Evolutionary conservation across 805 yeast genomes (phyloP).

Genomic region (Nakazawaea peltata): DNA sequence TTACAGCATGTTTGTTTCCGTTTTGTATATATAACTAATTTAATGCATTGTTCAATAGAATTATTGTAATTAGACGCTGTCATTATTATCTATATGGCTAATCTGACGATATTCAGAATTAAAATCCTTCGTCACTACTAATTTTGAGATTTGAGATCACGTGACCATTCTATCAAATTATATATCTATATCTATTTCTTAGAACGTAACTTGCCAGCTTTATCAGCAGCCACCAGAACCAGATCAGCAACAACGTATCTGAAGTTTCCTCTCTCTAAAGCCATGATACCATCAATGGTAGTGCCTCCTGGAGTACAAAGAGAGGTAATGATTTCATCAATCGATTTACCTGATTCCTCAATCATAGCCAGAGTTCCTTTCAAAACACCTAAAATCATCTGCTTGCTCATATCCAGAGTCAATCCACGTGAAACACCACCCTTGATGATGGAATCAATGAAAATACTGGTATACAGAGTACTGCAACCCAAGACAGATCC

Average conservation of each 20-base stretch:
- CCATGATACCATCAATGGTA: slow-evolving; percentile 6
- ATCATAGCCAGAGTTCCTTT: slow-evolving; percentile 6
- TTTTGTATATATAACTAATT: neutral
- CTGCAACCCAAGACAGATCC: slow-evolving; percentile 7
- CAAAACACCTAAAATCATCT: slow-evolving; percentile 6
- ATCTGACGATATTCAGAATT: too few relatives aligned
- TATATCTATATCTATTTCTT: too few relatives aligned
- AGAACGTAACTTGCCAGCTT: slow-evolving; percentile 2
- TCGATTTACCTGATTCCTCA: neutral
- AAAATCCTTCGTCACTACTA: too few relatives aligned
- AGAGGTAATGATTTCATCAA: slow-evolving; percentile 1
- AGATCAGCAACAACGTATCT: slow-evolving; percentile 3
- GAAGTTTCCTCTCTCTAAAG: slow-evolving; percentile 4
- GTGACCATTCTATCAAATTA: too few relatives aligned
- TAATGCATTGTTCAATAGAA: slow-evolving; percentile 8
- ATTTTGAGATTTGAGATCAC: too few relatives aligned
- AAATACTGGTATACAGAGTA: slow-evolving; percentile 5
- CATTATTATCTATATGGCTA: too few relatives aligned
- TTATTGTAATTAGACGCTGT: too few relatives aligned
- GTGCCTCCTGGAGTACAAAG: slow-evolving; percentile 9
- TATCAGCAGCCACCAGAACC: slow-evolving; percentile 7
- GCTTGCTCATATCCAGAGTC: slow-evolving; percentile 2
- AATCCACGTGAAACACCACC: slow-evolving; percentile 8
- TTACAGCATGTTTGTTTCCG: neutral
- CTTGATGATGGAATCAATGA: slow-evolving; percentile 5